phyloP scores from a whole-genome alignment of 176 grass and related monocot genomes.

The Oryza nivara region DNA sequence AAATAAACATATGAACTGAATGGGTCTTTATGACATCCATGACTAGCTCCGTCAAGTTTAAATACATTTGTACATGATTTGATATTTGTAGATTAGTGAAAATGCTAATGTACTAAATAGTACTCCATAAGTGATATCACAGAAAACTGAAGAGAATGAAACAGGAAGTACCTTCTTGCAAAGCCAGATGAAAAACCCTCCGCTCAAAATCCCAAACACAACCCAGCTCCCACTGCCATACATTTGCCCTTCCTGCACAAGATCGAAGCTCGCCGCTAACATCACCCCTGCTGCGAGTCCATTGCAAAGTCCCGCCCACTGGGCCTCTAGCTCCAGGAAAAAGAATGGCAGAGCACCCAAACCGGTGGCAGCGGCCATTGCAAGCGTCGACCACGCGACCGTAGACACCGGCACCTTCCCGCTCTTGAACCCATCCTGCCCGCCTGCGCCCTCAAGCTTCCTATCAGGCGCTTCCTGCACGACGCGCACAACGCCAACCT shows the following conservation, averaged over 20 bases:
- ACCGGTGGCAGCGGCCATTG: constrained; percentile 86
- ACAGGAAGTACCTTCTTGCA: constrained; percentile 83
- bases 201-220: constrained; percentile 78
- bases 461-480: constrained; percentile 63
- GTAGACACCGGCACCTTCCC: constrained; percentile 69
- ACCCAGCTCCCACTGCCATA: constrained; percentile 92
- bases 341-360: constrained; percentile 88
- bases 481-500: constrained; percentile 42
- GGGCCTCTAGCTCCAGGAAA: constrained; percentile 84
- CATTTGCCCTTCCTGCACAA: constrained; percentile 84
- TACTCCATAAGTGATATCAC: neutral
- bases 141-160: neutral
- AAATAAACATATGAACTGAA: neutral
- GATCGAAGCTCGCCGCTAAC: constrained; percentile 94
- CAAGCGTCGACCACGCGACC: constrained; percentile 90
- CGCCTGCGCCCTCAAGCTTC: constrained; percentile 46
- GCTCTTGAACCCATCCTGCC: constrained; percentile 57
- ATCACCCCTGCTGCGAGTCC: constrained; percentile 88
- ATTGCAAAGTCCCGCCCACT: constrained; percentile 91
- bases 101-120: neutral
- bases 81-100: neutral
- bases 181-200: constrained; percentile 93
- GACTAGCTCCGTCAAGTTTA: neutral
- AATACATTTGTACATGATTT: neutral
- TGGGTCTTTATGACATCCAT: neutral